Conservation (phyloP, 768 basidiomycete species). For the Trametes cingulata region DNA sequence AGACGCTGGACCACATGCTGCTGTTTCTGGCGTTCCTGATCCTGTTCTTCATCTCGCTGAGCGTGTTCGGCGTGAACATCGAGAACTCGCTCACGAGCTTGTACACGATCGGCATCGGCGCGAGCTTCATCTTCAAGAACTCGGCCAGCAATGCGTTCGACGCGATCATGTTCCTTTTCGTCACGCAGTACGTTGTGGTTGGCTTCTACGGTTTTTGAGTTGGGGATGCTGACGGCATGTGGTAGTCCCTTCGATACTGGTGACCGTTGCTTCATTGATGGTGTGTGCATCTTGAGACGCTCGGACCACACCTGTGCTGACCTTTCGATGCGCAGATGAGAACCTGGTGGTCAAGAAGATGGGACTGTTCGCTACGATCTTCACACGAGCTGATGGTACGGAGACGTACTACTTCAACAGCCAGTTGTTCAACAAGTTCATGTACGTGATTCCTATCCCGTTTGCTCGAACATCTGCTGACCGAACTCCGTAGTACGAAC, state of each 20-base stretch:
- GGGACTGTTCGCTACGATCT: constrained; percentile 79
- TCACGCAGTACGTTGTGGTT: constrained; percentile 65
- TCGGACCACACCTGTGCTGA: not conserved
- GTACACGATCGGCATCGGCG: constrained; percentile 71
- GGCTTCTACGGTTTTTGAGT: not conserved
- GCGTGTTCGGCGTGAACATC: constrained; percentile 69
- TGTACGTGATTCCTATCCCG: constrained; percentile 43
- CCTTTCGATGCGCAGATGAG: constrained; percentile 43
- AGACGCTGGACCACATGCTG: constrained; percentile 63
- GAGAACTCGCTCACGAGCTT: constrained; percentile 68
- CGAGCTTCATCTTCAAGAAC: constrained; percentile 80
- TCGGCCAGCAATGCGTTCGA: constrained; percentile 74
- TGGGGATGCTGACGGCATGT: constrained; percentile 10
- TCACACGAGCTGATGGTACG: constrained; percentile 70
- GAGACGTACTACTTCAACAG: constrained; percentile 84
- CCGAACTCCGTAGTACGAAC: constrained; percentile 50
- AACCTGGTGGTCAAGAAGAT: constrained; percentile 78
- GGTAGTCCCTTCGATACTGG: constrained; percentile 77
- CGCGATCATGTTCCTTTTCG: constrained; percentile 80
- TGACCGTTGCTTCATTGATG: constrained; percentile 76
- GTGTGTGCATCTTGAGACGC: constrained; percentile 32
- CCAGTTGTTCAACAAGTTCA: constrained; percentile 72
- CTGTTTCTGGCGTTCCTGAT: constrained; percentile 62
- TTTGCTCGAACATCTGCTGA: not conserved
- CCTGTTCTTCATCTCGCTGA: constrained; percentile 72